Evolutionary conservation across 805 yeast genomes (phyloP), one percentile per base, ranked within the genome.

Genomic region (Ascoidea rubescens): DNA sequence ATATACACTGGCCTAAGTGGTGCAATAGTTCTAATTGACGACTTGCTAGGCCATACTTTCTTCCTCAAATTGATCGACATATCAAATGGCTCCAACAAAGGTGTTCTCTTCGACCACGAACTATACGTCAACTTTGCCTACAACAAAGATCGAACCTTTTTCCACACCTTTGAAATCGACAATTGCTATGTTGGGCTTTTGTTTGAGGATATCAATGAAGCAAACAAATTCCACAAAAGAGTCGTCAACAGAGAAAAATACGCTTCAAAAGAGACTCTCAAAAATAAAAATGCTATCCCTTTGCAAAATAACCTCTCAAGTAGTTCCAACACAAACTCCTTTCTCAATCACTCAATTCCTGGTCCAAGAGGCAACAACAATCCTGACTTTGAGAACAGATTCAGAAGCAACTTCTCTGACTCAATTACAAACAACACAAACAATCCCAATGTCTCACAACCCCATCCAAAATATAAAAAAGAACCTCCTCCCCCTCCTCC

Each of bases 71-170:
- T 93, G 51, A 95, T 93, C 5, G 99, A 93, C 62, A 80, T 91
- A 37, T 62, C 72, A 45, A 96, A 95, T 5, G 28, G 28, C 28
- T 77, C 80, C 55, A 55, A 54, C 46, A 71, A 84, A 46, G 98
- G 98, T 43, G 96, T 93, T 0, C 58, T 93, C 0, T 93, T 99
- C 99, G 99, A 93, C 66, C 99, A 93, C 66, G 99, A 93, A 66
- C 67, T 93, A 49, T 91, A 87, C 61, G 82, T 87, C 10, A 84
- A 87, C 60, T 89, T 93, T 65, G 82, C 83, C 59, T 93, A 93
- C 67, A 79, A 86, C 62, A 98, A 93, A 66, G 99, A 93, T 66
- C 77, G 99, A 37, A 81, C 95, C 45, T 93, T 87, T 67, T 93
- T 93, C 74, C 98, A 93, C 65, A 75, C 95, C 5, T 93, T 93